Evolutionary conservation across 805 yeast species (phyloP), one percentile per base, ranked within the genome.

Genomic region (Saturnispora silvae): DNA sequence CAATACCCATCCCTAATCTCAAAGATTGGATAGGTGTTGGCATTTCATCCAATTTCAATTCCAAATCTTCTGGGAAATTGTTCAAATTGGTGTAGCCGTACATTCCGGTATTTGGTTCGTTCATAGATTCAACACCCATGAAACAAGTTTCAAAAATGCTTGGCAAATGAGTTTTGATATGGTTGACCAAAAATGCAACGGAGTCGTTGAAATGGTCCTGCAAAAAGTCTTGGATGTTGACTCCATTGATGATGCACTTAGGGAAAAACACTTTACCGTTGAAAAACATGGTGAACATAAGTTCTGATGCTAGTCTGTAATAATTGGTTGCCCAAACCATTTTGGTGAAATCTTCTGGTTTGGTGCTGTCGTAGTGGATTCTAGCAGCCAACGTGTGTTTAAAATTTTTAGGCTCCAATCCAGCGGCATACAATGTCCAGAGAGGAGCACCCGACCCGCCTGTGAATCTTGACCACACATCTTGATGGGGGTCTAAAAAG

Each of bases 321-420:
- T 86, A 85, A 56, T 87, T 87, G 1, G 96, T 76, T 0, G 95
- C 76, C 96, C 96, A 87, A 24, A 86, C 64, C 96, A 87, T 87
- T 49, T 82, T 81, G 5, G 86, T 85, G 53, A 71, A 81, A 9
- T 54, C 37, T 14, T 48, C 47, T 6, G 74, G 72, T 31, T 64
- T 56, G 1, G 63, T 57, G 52, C 64, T 66, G 14, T 60, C 53
- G 47, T 81, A 77, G 53, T 87, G 95, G 16, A 85, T 53, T 24
- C 83, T 56, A 0, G 96, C 89, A 1, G 95, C 94, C 41, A 81
- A 83, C 4, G 92, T 82, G 2, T 46, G 64, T 1, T 68, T 57
- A 49, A 92, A 83, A n/a, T 71, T 57, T n/a, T 54, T 63, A 0
- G 95, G 95, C 39, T 87, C 73, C 33, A 87, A 60, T 1, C 96